A percentile compares a stretch with the other conserved stretches of the same genome.
phyloP scores from a whole-genome alignment of 2,329 filamentous ascomycete genomes.

The Colletotrichum endophyticum region DNA sequence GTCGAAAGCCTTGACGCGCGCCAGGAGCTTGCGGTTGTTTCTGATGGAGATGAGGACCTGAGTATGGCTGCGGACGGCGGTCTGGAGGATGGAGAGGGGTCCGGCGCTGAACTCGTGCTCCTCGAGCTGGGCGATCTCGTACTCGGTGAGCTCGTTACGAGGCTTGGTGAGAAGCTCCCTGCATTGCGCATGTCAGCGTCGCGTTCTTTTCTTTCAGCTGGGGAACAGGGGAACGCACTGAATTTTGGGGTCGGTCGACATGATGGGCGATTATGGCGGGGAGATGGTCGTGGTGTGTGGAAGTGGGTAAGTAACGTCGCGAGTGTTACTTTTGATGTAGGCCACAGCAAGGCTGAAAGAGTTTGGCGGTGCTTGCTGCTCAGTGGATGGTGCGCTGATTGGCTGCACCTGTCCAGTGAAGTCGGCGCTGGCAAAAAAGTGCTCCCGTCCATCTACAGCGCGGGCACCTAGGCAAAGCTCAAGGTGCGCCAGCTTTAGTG shows the following conservation, averaged over 20 bases:
- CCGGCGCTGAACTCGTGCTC: slow-evolving; percentile 62
- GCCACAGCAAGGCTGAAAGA: slow-evolving; percentile 37
- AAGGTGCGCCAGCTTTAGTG: background rate
- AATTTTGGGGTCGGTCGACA: slow-evolving; percentile 67
- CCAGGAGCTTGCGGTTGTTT: slow-evolving; percentile 97
- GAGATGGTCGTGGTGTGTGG: slow-evolving; percentile 13
- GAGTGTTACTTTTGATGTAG: background rate
- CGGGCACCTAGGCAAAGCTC: background rate
- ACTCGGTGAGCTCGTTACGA: slow-evolving; percentile 90
- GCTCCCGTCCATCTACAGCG: background rate
- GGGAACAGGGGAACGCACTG: slow-evolving; percentile 56
- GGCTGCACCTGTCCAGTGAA: background rate
- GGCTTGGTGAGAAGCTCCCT: slow-evolving; percentile 91
- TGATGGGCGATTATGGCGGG: slow-evolving; percentile 21
- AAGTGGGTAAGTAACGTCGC: slow-evolving; percentile 1
- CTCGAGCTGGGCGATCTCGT: slow-evolving; percentile 78
- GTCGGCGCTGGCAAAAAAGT: slow-evolving; percentile 16
- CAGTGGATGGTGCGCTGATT: slow-evolving; percentile 8
- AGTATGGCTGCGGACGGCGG: slow-evolving; percentile 90
- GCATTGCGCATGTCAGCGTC: slow-evolving; percentile 32
- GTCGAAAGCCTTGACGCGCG: slow-evolving; percentile 97
- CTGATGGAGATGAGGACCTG: slow-evolving; percentile 97
- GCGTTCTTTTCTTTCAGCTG: background rate
- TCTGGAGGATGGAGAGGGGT: slow-evolving; percentile 88
- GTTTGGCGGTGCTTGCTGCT: slow-evolving; percentile 19